phyloP scores from a whole-genome alignment of 2,329 filamentous ascomycete species.

The Phialocephala subalpina region DNA sequence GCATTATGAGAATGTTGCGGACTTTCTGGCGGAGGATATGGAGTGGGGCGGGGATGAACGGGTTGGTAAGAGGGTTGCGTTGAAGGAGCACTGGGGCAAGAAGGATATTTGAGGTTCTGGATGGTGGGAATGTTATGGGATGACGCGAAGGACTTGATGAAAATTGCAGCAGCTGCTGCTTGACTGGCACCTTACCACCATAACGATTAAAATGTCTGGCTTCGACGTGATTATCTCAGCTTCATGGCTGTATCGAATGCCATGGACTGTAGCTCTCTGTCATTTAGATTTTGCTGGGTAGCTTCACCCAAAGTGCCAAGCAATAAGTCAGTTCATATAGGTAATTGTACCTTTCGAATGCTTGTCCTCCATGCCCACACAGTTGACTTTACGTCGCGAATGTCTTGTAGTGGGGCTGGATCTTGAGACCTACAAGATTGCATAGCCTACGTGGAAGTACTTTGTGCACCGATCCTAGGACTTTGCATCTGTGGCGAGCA shows the following conservation, averaged over 20 bases:
- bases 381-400: not conserved
- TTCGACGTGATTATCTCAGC: too few relatives aligned
- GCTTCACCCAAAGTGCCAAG: not conserved
- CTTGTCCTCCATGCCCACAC: not conserved
- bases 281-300: not conserved
- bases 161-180: too few relatives aligned
- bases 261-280: too few relatives aligned
- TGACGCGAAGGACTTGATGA: not conserved
- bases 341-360: not conserved
- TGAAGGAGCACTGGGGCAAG: conserved; percentile 36
- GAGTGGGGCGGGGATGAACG: conserved; percentile 42
- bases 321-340: not conserved
- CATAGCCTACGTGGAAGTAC: not conserved
- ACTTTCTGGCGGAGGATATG: conserved; percentile 52
- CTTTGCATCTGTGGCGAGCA: not conserved
- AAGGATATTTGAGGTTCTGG: conserved; percentile 19
- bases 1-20: conserved; percentile 50
- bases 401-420: not conserved
- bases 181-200: too few relatives aligned
- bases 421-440: not conserved
- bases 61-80: conserved; percentile 46
- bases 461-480: not conserved
- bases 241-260: too few relatives aligned
- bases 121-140: not conserved
- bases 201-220: too few relatives aligned